Conservation (phyloP, 2,329 filamentous ascomycete genomes). For the Pochonia chlamydosporia region DNA sequence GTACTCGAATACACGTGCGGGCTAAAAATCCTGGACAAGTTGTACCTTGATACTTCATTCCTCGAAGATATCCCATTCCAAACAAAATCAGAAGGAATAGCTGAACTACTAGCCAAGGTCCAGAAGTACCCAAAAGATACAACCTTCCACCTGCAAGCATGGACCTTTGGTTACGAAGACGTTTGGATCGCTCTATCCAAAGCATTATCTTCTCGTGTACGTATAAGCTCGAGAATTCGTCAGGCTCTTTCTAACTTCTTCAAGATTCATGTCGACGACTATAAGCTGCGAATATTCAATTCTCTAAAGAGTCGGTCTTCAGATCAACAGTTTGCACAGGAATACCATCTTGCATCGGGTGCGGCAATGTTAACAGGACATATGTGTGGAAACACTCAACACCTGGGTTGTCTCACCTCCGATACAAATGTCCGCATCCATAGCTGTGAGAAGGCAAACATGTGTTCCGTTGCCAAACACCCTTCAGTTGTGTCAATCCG, state of each 20-base stretch:
- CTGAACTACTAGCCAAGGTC: slow-evolving; percentile 67
- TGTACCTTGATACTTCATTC: slow-evolving; percentile 89
- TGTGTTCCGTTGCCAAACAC: slow-evolving; percentile 44
- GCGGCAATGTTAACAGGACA: slow-evolving; percentile 67
- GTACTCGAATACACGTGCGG: slow-evolving; percentile 69
- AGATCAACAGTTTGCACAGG: slow-evolving; percentile 31
- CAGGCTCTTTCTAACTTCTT: slow-evolving; percentile 9
- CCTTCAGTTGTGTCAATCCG: slow-evolving; percentile 65
- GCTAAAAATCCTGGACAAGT: slow-evolving; percentile 63
- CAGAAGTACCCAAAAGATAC: slow-evolving; percentile 64
- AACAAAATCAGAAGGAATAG: slow-evolving; percentile 67
- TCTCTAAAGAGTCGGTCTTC: slow-evolving; percentile 47
- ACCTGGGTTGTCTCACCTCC: slow-evolving; percentile 66
- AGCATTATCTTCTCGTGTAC: slow-evolving; percentile 58
- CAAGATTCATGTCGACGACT: slow-evolving; percentile 75
- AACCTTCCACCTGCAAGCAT: slow-evolving; percentile 76
- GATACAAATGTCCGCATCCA: slow-evolving; percentile 63
- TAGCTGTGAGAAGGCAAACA: slow-evolving; percentile 73
- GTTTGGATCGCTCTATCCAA: slow-evolving; percentile 80
- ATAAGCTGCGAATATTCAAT: slow-evolving; percentile 68
- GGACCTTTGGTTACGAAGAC: slow-evolving; percentile 89
- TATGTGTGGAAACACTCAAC: slow-evolving; percentile 63
- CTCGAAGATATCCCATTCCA: slow-evolving; percentile 41
- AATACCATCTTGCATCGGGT: slow-evolving; percentile 46
- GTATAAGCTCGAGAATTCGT: background rate